Evolutionary conservation across 306 rosid genomes (phyloP).

Genomic region (Abrus pulchellus): DNA sequence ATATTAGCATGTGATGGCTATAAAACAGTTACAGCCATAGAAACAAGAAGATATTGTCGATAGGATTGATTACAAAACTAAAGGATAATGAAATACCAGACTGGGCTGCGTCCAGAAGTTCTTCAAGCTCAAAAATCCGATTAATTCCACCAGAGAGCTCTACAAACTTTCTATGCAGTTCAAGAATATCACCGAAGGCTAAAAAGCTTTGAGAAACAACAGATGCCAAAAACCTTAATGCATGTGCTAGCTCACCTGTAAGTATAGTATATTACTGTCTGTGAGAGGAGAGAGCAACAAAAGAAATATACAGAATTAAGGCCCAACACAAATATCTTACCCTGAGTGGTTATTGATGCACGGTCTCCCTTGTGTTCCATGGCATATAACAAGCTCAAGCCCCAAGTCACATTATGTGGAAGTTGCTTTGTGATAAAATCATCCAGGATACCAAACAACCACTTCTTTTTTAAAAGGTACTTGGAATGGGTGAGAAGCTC

Average conservation of each 20-base stretch:
- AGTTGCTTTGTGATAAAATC: conserved; percentile 90
- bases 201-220: conserved; percentile 95
- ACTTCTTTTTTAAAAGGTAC: conserved; percentile 75
- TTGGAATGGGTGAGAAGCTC: conserved; percentile 78
- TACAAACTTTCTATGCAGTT: conserved; percentile 77
- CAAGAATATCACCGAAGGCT: conserved; percentile 93
- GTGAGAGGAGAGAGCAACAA: conserved; percentile 28
- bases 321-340: conserved; percentile 48
- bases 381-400: conserved; percentile 87
- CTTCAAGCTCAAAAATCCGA: conserved; percentile 88
- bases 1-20: conserved; percentile 19
- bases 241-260: conserved; percentile 90
- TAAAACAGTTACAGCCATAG: conserved; percentile 24
- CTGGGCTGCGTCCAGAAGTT: conserved; percentile 73
- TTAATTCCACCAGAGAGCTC: conserved; percentile 88
- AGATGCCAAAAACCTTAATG: conserved; percentile 89
- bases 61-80: not conserved
- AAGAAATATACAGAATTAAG: conserved; percentile 22
- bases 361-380: conserved; percentile 85
- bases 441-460: conserved; percentile 83
- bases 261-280: not conserved
- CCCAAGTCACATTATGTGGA: conserved; percentile 95
- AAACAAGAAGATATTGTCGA: conserved; percentile 4
- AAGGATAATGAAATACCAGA: conserved; percentile 61
- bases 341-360: conserved; percentile 77